Evolutionary conservation across 306 rosid species (phyloP).

Genomic region (Coriaria nepalensis): DNA sequence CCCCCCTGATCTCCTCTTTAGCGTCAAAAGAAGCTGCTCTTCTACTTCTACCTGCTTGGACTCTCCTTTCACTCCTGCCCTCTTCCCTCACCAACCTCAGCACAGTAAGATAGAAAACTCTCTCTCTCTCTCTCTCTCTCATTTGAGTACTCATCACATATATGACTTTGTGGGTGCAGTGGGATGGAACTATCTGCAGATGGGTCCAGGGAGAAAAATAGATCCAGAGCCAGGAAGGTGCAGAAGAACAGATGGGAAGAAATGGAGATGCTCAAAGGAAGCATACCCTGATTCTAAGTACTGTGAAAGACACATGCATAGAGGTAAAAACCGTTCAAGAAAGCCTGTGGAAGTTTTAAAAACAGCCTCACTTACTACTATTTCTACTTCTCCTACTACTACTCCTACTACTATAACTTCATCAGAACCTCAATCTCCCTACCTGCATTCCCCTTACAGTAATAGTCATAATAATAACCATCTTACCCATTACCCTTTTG

Average conservation of each 20-base stretch:
- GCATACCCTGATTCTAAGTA: constrained; percentile 89
- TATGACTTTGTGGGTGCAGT: constrained; percentile 29
- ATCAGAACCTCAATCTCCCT: constrained; percentile 20
- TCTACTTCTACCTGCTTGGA: constrained; percentile 21
- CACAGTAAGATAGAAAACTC: constrained; percentile 27
- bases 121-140: background rate
- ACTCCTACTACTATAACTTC: constrained; percentile 5
- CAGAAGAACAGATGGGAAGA: constrained; percentile 97
- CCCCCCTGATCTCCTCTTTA: constrained; percentile 76
- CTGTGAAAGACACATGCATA: constrained; percentile 99
- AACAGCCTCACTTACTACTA: constrained; percentile 21
- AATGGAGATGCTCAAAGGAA: constrained; percentile 96
- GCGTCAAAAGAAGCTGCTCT: constrained; percentile 36
- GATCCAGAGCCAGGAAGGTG: constrained; percentile 98
- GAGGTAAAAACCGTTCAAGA: constrained; percentile 99
- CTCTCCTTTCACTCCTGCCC: constrained; percentile 45
- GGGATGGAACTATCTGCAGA: constrained; percentile 88
- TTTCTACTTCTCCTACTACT: constrained; percentile 21
- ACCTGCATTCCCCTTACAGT: background rate
- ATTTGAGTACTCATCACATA: background rate
- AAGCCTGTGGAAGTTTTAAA: constrained; percentile 93
- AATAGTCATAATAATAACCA: background rate
- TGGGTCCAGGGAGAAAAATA: constrained; percentile 84
- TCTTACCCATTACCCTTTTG: constrained; percentile 22
- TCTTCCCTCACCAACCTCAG: constrained; percentile 50